Conservation (phyloP, 140 eudicot genomes). For the Flaveria floridana region DNA sequence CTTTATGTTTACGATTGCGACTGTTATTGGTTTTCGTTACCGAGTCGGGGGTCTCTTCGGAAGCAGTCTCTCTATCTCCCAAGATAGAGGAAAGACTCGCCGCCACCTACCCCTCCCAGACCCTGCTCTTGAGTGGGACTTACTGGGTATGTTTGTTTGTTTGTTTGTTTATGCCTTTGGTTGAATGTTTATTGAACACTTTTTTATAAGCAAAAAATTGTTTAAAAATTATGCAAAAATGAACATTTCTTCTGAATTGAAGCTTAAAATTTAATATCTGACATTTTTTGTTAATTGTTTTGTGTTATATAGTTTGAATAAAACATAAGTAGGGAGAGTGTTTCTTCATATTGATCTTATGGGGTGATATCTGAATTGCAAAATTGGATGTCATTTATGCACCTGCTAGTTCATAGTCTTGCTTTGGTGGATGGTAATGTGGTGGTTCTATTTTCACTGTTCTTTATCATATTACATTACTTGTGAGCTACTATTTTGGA, state of each 20-base stretch:
- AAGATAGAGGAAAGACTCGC: too few relatives aligned
- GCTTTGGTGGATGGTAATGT: constrained; percentile 11
- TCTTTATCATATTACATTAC: background rate
- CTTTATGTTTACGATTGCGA: too few relatives aligned
- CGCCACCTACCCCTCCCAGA: too few relatives aligned
- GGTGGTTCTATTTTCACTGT: background rate
- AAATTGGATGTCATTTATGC: constrained; percentile 5
- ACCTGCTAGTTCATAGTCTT: background rate
- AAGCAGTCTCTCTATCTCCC: too few relatives aligned
- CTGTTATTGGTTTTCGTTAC: too few relatives aligned
- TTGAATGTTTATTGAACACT: background rate
- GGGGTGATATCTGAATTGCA: background rate
- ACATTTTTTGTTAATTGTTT: background rate
- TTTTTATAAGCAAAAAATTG: background rate
- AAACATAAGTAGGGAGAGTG: constrained; percentile 4
- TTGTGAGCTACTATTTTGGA: constrained; percentile 10
- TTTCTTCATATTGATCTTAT: constrained; percentile 16
- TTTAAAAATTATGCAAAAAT: too few relatives aligned
- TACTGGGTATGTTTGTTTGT: too few relatives aligned
- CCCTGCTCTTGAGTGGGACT: too few relatives aligned
- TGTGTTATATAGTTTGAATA: background rate
- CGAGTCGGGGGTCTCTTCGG: too few relatives aligned
- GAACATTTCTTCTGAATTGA: background rate
- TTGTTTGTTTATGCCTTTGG: background rate
- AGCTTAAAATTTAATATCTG: constrained; percentile 1